Base-by-base conservation (phyloP, 352 stramenopile genomes). In the Hyaloperonospora brassicae region DNA sequence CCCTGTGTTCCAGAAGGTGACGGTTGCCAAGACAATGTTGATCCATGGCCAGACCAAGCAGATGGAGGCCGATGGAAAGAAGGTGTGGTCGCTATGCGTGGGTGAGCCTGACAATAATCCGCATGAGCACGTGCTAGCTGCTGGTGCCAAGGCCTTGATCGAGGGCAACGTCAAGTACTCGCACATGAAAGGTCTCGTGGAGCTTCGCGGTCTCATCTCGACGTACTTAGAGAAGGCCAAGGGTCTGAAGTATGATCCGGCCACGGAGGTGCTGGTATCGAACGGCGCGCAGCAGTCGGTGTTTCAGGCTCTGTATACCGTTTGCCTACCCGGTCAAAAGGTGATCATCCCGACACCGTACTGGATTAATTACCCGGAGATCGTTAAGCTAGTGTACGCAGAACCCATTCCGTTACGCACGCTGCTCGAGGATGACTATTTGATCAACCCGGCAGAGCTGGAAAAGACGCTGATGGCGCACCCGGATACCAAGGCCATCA, bases 341-440 rank as follows among this genome's bases (percentile, higher is more conserved):
- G 95, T 98, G 1, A 76, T 98, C 42, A 89, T 98, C 41, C 95
- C 95, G 30, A 89, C 93, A 35, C 95, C 95, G 2, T 98, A 97
- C 76, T 98, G 94, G 94, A 87, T 96, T 11, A 97, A 79, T 30
- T 98, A 98, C 79, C 92, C 91, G 5, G 92, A 97, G 69, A 98
- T 98, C 66, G 87, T 92, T 21, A 81, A 86, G 51, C 75, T 98
- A 27, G 83, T 87, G 5, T 84, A 85, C 23, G 93, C 86, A 4
- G 79, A 84, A 31, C 82, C 88, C 2, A 73, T 98, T n/a, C 79
- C 96, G 45, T 66, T 98, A 17, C 82, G 89, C 57, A 97, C 90
- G 1, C 86, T 62, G 30, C 47, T 90, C 9, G 75, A 93, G 40
- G 83, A 97, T 45, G 83, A 89, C 54, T 98, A 96, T 62, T 66